Evolutionary conservation across 2,329 filamentous ascomycete species (phyloP).

Genomic region (Colletotrichum chrysophilum): DNA sequence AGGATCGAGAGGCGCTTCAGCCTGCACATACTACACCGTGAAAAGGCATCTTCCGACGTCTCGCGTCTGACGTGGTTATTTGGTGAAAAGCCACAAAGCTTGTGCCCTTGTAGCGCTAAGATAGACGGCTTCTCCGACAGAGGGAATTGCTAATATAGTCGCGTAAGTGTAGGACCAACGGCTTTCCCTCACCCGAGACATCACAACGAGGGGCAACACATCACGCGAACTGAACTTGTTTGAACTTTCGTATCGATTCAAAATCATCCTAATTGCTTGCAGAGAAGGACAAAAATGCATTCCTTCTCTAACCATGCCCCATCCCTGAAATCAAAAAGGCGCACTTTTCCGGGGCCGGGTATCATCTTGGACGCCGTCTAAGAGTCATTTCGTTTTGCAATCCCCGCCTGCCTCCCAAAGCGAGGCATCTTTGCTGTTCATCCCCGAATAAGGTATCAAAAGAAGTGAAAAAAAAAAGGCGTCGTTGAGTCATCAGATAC

Average conservation of each 20-base stretch:
- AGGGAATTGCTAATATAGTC: not conserved
- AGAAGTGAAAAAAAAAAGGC: not conserved
- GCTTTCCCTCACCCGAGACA: not conserved
- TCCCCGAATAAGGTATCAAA: not conserved
- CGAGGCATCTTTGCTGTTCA: not conserved
- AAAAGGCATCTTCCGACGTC: not conserved
- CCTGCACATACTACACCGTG: not conserved
- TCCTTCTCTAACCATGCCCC: not conserved
- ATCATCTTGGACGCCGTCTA: constrained; percentile 13
- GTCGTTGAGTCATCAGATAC: not conserved
- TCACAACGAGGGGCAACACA: not conserved
- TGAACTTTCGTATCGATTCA: not conserved
- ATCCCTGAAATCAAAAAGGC: not conserved
- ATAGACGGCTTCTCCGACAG: not conserved
- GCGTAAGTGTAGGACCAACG: not conserved
- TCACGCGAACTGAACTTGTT: not conserved
- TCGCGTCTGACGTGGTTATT: not conserved
- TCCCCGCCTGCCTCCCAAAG: not conserved
- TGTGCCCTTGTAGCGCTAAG: not conserved
- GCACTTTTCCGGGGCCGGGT: constrained; percentile 13
- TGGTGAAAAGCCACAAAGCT: not conserved
- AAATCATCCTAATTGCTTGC: not conserved
- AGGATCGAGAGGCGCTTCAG: not conserved
- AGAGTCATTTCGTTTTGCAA: constrained; percentile 8
- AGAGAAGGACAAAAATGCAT: not conserved